Evolutionary conservation across 805 yeast genomes (phyloP).

Genomic region (Hermanozyma aechmeae): DNA sequence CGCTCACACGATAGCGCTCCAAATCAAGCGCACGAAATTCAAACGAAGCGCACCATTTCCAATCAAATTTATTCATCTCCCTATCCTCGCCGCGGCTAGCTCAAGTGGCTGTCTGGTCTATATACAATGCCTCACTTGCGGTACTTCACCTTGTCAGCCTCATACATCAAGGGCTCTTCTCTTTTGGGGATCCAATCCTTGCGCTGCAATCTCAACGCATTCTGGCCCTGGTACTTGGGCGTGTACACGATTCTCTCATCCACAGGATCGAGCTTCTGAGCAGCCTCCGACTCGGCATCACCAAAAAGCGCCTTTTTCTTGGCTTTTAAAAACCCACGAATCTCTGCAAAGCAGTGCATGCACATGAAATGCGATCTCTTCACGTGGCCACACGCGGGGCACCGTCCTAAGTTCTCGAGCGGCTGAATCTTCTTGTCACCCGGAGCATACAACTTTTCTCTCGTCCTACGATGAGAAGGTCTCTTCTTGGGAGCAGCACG

Average conservation of each 20-base stretch:
- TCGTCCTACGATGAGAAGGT: slow-evolving; percentile 75
- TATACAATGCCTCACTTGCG: too few relatives aligned
- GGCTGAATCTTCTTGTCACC: slow-evolving; percentile 75
- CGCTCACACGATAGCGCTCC: too few relatives aligned
- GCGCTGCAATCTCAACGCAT: slow-evolving; percentile 19
- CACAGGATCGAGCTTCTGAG: slow-evolving; percentile 40
- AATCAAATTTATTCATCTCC: too few relatives aligned
- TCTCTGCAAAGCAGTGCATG: slow-evolving; percentile 83
- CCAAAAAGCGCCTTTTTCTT: slow-evolving; percentile 23
- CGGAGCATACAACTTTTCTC: slow-evolving; percentile 75
- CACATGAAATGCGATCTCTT: slow-evolving; percentile 88
- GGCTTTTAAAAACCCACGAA: slow-evolving; percentile 63
- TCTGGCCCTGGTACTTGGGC: slow-evolving; percentile 43
- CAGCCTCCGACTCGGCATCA: slow-evolving; percentile 17
- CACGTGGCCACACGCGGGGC: slow-evolving; percentile 92
- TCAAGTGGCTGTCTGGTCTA: too few relatives aligned
- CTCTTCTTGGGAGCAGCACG: slow-evolving; percentile 94
- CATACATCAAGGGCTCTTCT: slow-evolving; percentile 31
- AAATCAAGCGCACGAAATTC: too few relatives aligned
- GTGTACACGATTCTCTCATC: slow-evolving; percentile 68
- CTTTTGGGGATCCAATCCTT: slow-evolving; percentile 38
- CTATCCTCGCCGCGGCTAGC: too few relatives aligned
- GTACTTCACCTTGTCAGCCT: slow-evolving; percentile 17
- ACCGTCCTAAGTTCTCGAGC: slow-evolving; percentile 69
- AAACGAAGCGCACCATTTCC: too few relatives aligned